Evolutionary conservation across 1,284 basidiomycete genomes (phyloP).

Genomic region (Sporisorium graminicola): DNA sequence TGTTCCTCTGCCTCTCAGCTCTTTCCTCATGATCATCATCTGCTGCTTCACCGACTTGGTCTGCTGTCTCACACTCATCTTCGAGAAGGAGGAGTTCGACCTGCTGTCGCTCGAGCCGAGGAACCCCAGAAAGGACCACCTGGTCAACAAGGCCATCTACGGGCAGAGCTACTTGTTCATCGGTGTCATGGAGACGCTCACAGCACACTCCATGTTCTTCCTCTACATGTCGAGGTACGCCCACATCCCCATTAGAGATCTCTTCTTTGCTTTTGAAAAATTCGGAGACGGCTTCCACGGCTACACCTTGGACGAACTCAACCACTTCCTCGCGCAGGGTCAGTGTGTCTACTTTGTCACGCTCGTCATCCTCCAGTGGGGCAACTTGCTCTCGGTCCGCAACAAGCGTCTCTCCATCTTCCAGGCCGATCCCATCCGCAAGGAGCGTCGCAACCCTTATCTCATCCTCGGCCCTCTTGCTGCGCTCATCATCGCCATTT

Average conservation of each 20-base stretch:
- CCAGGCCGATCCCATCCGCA: constrained; percentile 53
- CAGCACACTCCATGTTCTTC: constrained; percentile 72
- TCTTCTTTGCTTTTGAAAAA: constrained; percentile 42
- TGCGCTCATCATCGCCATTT: constrained; percentile 55
- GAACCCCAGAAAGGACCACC: constrained; percentile 62
- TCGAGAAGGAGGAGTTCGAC: constrained; percentile 76
- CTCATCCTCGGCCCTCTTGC: constrained; percentile 49
- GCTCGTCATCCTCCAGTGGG: constrained; percentile 79
- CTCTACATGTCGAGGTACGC: constrained; percentile 72
- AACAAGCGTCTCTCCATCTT: constrained; percentile 72
- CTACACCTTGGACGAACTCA: constrained; percentile 70
- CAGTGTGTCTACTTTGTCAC: constrained; percentile 74
- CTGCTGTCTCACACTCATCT: constrained; percentile 74
- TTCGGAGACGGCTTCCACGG: constrained; percentile 72
- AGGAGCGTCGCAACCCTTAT: constrained; percentile 43
- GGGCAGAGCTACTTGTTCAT: constrained; percentile 78
- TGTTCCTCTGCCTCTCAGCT: constrained; percentile 74
- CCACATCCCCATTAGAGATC: constrained; percentile 68
- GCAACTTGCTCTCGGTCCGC: constrained; percentile 70
- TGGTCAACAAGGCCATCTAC: constrained; percentile 74
- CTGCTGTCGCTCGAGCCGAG: constrained; percentile 70
- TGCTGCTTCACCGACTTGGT: constrained; percentile 71
- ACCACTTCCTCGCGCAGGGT: constrained; percentile 70
- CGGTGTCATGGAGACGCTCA: constrained; percentile 75
- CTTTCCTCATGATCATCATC: constrained; percentile 73